Evolutionary conservation across 176 grass and related monocot species (phyloP).

Genomic region (Thalia dealbata): DNA sequence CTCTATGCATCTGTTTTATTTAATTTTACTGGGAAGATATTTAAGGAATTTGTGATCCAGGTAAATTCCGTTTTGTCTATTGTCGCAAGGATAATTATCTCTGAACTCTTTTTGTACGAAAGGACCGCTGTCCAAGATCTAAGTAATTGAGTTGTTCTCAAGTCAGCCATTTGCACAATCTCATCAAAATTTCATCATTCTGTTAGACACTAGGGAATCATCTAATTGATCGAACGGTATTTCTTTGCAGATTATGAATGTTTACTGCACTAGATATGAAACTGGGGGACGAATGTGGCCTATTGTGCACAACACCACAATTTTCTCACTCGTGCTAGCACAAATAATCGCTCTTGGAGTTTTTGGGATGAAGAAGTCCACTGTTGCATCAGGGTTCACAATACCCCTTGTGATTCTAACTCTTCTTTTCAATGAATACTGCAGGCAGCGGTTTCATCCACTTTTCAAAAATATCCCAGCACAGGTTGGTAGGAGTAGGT

Average conservation of each 20-base stretch:
- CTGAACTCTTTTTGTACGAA: not conserved
- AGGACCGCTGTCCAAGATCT: not conserved
- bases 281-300: slow-evolving; percentile 80
- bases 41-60: not conserved
- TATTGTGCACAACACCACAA: slow-evolving; percentile 69
- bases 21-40: not conserved
- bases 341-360: slow-evolving; percentile 87
- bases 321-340: slow-evolving; percentile 78
- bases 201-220: not conserved
- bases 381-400: slow-evolving; percentile 68
- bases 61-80: not conserved
- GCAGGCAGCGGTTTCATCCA: slow-evolving; percentile 60
- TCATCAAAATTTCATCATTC: not conserved
- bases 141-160: too few relatives aligned
- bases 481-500: slow-evolving; percentile 39
- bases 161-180: too few relatives aligned
- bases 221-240: not conserved
- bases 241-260: slow-evolving; percentile 64
- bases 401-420: slow-evolving; percentile 68
- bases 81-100: not conserved
- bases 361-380: slow-evolving; percentile 67
- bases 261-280: slow-evolving; percentile 75
- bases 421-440: slow-evolving; percentile 83
- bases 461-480: slow-evolving; percentile 62
- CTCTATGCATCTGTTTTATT: not conserved